phyloP scores from a whole-genome alignment of 768 basidiomycete species.

The Udeniomyces megalosporus region DNA sequence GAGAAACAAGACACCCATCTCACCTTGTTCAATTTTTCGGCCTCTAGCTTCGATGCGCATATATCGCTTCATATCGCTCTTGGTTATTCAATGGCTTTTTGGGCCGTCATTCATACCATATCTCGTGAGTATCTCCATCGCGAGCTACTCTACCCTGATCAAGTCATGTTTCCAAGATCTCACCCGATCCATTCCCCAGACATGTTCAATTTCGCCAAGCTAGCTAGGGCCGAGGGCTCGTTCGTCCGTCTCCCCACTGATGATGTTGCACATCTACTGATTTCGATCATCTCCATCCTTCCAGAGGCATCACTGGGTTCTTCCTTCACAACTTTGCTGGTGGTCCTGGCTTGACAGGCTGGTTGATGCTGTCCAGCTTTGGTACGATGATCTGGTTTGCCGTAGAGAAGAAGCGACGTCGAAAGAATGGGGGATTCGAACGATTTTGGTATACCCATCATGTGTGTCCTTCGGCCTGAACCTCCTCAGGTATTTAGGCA shows the following conservation, averaged over 20 bases:
- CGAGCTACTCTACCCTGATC: neutral
- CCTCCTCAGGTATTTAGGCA: too few species aligned
- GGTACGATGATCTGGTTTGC: constrained; percentile 73
- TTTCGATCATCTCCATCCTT: constrained; percentile 18
- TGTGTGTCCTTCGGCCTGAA: neutral
- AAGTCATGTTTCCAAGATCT: too few species aligned
- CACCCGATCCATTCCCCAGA: neutral
- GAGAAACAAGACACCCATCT: neutral
- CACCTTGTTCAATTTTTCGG: neutral
- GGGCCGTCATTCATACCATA: constrained; percentile 54
- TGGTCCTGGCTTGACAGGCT: constrained; percentile 56
- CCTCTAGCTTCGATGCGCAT: constrained; percentile 59
- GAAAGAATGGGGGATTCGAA: constrained; percentile 52
- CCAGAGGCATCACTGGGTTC: constrained; percentile 51
- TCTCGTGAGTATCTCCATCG: constrained; percentile 45
- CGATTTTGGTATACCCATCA: constrained; percentile 44
- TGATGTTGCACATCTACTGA: too few species aligned
- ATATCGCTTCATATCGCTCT: constrained; percentile 74
- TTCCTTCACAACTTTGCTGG: constrained; percentile 62
- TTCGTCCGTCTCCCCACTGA: neutral
- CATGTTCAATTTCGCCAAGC: constrained; percentile 58
- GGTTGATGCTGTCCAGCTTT: constrained; percentile 62
- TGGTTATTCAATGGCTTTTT: constrained; percentile 74
- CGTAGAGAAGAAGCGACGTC: constrained; percentile 60
- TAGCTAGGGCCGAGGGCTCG: constrained; percentile 36